These are phyloP conservation scores for Globisporangium recalcitrans DNA, from an alignment of 352 stramenopile species.

Conservation along the genomic window DNA sequence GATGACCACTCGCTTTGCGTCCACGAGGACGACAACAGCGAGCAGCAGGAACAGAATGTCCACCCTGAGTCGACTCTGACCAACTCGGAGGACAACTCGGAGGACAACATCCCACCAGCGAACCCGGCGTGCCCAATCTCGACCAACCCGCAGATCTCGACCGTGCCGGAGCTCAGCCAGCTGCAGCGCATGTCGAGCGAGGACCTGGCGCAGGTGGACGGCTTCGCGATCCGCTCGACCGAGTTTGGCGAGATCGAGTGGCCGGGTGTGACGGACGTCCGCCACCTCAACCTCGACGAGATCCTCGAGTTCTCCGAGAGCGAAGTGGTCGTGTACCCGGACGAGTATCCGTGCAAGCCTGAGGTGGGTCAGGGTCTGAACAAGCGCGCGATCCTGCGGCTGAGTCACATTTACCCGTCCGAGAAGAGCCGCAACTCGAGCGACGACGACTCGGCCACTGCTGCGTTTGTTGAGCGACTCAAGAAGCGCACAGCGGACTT, in stretches of 20 bases:
- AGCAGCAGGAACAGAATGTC: not conserved
- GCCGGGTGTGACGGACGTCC: constrained; percentile 35
- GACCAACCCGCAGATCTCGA: constrained; percentile 38
- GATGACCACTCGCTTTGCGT: not conserved
- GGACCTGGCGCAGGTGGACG: constrained; percentile 33
- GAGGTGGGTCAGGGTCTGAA: constrained; percentile 33
- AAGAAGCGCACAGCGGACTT: constrained; percentile 29
- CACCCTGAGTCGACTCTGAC: not conserved
- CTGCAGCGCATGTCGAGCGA: constrained; percentile 34
- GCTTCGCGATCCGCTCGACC: constrained; percentile 34
- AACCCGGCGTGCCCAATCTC: constrained; percentile 22
- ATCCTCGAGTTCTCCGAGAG: constrained; percentile 31
- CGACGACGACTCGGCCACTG: constrained; percentile 12
- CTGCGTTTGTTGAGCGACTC: constrained; percentile 34
- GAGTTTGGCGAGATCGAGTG: constrained; percentile 37
- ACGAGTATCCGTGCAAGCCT: constrained; percentile 35
- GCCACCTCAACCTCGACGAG: constrained; percentile 38
- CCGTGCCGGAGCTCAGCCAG: constrained; percentile 23
- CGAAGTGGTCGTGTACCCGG: constrained; percentile 43
- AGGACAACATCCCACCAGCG: not conserved
- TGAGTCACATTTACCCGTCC: constrained; percentile 28
- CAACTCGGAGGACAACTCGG: not conserved
- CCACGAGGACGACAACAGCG: not conserved
- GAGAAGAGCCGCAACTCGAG: not conserved
- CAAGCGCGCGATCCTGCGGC: constrained; percentile 39